phyloP scores from a whole-genome alignment of 495 filamentous ascomycete genomes.

The Staphylotrichum tortipilum region DNA sequence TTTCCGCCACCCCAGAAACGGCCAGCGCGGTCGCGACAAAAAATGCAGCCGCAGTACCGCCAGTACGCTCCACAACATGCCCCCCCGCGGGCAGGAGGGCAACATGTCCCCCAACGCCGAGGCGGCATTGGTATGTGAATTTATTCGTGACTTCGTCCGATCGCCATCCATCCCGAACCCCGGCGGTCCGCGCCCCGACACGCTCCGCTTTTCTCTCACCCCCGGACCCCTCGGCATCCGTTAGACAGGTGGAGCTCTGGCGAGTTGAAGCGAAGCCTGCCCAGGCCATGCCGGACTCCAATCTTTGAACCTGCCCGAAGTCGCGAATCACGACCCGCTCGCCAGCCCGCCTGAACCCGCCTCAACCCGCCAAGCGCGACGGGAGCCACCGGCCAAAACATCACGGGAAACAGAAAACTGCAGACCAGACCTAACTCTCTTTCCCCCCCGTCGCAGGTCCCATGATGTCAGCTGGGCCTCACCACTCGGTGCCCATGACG shows the following conservation, averaged over 20 bases:
- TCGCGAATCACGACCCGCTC: not conserved
- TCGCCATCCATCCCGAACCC: not conserved
- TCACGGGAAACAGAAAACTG: too few species aligned
- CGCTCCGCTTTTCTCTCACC: conserved; percentile 16
- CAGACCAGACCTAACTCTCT: not conserved
- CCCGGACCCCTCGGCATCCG: not conserved
- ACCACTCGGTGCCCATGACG: conserved; percentile 48
- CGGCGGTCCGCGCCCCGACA: conserved; percentile 4
- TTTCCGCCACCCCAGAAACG: not conserved
- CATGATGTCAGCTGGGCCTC: conserved; percentile 24
- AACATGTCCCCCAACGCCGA: conserved; percentile 34
- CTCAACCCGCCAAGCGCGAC: not conserved
- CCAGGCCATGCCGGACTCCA: conserved; percentile 1
- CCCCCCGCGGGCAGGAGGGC: conserved; percentile 18
- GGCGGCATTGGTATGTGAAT: conserved; percentile 42
- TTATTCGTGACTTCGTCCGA: conserved; percentile 7
- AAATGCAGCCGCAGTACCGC: conserved; percentile 42
- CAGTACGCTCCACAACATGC: conserved; percentile 37
- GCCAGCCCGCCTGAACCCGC: not conserved
- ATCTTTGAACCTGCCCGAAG: not conserved
- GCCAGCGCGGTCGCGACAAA: conserved; percentile 6
- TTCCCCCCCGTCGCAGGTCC: conserved; percentile 17
- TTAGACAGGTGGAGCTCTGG: conserved; percentile 8
- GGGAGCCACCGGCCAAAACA: too few species aligned
- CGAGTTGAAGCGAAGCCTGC: not conserved